A percentile compares a stretch with the other conserved stretches of the same genome.
phyloP scores from a whole-genome alignment of 2,329 filamentous ascomycete genomes.

The Microthyrium microscopicum region DNA sequence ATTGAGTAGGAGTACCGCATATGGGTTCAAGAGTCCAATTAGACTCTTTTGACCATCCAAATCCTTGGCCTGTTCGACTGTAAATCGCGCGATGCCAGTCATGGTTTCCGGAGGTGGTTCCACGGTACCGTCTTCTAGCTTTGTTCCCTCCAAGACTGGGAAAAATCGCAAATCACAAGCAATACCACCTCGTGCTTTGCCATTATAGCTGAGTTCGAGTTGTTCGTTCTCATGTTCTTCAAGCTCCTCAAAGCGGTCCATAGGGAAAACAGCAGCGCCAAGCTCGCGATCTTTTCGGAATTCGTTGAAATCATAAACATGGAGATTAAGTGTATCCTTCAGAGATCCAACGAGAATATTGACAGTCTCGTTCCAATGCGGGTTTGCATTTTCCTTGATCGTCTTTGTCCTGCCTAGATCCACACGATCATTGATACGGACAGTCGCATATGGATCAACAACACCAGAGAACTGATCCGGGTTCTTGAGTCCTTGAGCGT shows the following conservation, averaged over 20 bases:
- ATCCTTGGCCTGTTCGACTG: conserved; percentile 90
- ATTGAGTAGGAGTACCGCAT: conserved; percentile 75
- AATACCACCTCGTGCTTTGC: conserved; percentile 66
- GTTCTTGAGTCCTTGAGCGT: conserved; percentile 85
- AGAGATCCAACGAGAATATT: conserved; percentile 90
- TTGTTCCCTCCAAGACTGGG: conserved; percentile 63
- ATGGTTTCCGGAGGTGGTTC: conserved; percentile 77
- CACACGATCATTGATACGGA: conserved; percentile 70
- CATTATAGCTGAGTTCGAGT: conserved; percentile 69
- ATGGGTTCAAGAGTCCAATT: conserved; percentile 80
- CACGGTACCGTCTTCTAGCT: conserved; percentile 57
- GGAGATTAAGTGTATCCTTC: conserved; percentile 70
- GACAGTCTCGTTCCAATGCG: conserved; percentile 91
- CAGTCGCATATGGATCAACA: conserved; percentile 72
- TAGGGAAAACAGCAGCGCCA: conserved; percentile 65
- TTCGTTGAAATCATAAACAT: conserved; percentile 86
- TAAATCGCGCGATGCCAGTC: conserved; percentile 87
- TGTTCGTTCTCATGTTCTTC: conserved; percentile 68
- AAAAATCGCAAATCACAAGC: conserved; percentile 84
- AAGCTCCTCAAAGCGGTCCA: conserved; percentile 67
- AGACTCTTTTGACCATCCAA: conserved; percentile 84
- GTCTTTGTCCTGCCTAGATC: conserved; percentile 81
- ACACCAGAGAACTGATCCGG: conserved; percentile 84
- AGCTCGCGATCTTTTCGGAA: conserved; percentile 93
- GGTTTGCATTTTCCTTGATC: conserved; percentile 67